Evolutionary conservation across 495 filamentous ascomycete species (phyloP).

Genomic region (Xylaria venustula): DNA sequence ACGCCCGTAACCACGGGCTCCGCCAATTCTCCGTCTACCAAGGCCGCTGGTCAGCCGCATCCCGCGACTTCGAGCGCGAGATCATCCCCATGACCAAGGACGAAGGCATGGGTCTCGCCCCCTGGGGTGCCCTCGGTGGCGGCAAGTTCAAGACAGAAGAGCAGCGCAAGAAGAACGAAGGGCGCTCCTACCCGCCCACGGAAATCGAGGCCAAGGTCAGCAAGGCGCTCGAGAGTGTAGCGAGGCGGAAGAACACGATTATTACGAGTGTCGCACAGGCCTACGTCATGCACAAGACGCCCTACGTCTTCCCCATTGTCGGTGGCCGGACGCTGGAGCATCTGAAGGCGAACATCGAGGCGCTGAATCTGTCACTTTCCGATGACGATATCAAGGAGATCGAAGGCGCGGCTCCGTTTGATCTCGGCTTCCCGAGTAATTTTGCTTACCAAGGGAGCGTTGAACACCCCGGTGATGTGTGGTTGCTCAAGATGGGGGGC

Average conservation of each 20-base stretch:
- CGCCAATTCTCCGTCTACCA: constrained; percentile 67
- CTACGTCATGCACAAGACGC: constrained; percentile 70
- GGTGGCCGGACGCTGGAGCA: constrained; percentile 60
- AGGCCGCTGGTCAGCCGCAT: constrained; percentile 59
- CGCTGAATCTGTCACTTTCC: constrained; percentile 54
- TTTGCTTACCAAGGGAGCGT: constrained; percentile 48
- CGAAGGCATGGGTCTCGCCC: constrained; percentile 69
- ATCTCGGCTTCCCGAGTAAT: constrained; percentile 59
- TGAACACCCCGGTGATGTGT: constrained; percentile 41
- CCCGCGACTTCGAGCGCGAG: constrained; percentile 68
- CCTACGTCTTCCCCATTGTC: constrained; percentile 75
- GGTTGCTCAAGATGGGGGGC: constrained; percentile 43
- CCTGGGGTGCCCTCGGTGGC: constrained; percentile 63
- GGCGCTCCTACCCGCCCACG: constrained; percentile 20
- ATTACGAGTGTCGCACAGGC: constrained; percentile 65
- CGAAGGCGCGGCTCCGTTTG: constrained; percentile 59
- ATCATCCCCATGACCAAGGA: constrained; percentile 64
- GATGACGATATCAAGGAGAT: constrained; percentile 65
- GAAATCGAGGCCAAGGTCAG: constrained; percentile 52
- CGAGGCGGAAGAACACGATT: constrained; percentile 48
- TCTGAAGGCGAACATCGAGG: constrained; percentile 67
- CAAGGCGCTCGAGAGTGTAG: constrained; percentile 57
- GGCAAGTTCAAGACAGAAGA: constrained; percentile 61
- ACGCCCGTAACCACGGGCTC: constrained; percentile 63
- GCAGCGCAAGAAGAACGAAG: constrained; percentile 31